Conservation (phyloP, 106 monocot species). For the Phalaenopsis aphrodite region DNA sequence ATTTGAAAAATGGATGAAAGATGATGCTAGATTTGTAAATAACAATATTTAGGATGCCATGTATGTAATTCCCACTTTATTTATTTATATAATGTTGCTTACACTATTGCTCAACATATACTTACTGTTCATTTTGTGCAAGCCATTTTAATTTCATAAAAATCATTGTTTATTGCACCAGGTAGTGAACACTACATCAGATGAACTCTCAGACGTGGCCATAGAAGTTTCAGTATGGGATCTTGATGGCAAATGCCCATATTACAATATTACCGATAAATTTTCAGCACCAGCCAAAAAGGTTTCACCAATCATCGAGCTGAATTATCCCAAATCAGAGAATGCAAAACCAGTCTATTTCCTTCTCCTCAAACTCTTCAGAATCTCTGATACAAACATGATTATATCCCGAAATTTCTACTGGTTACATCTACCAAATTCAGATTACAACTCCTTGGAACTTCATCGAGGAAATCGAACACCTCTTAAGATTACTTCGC, state of each 20-base stretch:
- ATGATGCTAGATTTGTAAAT: too few relatives aligned
- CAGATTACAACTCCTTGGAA: conserved; percentile 72
- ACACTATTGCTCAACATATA: too few relatives aligned
- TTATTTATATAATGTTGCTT: too few relatives aligned
- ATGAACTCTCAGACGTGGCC: conserved; percentile 53
- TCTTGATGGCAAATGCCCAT: conserved; percentile 66
- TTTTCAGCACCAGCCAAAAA: conserved; percentile 56
- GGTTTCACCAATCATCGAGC: conserved; percentile 45
- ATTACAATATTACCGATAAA: conserved; percentile 67
- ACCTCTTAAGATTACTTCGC: conserved; percentile 70
- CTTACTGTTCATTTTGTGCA: too few relatives aligned
- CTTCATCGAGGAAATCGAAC: conserved; percentile 45
- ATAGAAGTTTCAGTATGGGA: conserved; percentile 92
- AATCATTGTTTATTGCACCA: conserved; percentile 13
- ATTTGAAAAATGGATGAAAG: too few relatives aligned
- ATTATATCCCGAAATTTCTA: conserved; percentile 92
- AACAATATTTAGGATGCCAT: too few relatives aligned
- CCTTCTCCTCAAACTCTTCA: conserved; percentile 87
- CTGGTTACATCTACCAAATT: conserved; percentile 72
- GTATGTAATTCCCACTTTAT: too few relatives aligned
- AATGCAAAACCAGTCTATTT: conserved; percentile 76
- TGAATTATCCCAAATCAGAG: conserved; percentile 65
- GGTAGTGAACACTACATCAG: conserved; percentile 81
- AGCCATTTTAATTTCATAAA: neutral
- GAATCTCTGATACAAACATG: conserved; percentile 22